These are phyloP conservation scores for Nicotiana tabacum DNA, from an alignment of 257 asterid species.

Conservation along the genomic window DNA sequence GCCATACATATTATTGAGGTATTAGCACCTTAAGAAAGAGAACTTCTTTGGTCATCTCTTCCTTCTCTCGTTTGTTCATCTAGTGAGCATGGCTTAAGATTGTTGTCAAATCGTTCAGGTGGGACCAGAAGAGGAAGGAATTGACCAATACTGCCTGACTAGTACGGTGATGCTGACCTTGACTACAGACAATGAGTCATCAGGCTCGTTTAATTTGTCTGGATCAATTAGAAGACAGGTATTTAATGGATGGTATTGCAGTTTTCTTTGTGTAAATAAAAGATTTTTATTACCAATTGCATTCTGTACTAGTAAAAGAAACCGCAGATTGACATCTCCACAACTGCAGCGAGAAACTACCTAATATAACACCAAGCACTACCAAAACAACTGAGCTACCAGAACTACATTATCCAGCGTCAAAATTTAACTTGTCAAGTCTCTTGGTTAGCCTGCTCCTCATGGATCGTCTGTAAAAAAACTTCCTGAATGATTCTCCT, in stretches of 20 bases:
- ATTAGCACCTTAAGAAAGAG: constrained; percentile 14
- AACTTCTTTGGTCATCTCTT: constrained; percentile 4
- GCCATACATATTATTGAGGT: constrained; percentile 99
- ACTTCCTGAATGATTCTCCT: not conserved
- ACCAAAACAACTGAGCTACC: no score
- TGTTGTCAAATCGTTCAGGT: constrained; percentile 39
- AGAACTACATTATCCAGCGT: no score
- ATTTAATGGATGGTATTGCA: not conserved
- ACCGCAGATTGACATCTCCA: no score
- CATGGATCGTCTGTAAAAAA: no score
- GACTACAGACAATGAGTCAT: constrained; percentile 78
- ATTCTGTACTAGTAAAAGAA: no score
- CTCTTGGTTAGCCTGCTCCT: no score
- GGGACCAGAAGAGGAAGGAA: constrained; percentile 72
- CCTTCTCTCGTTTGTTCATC: not conserved
- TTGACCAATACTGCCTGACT: constrained; percentile 77
- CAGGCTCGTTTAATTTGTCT: constrained; percentile 87
- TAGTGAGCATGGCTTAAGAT: not conserved
- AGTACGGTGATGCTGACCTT: constrained; percentile 91
- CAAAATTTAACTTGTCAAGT: no score
- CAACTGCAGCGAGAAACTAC: no score
- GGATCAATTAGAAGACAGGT: constrained; percentile 99
- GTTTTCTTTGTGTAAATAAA: no score
- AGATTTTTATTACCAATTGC: no score
- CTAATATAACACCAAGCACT: no score